Percentiles rank a stretch among this genome's conserved stretches.
Evolutionary conservation across 495 filamentous ascomycete species (phyloP).

Genomic region (Lichenothelia convexa): DNA sequence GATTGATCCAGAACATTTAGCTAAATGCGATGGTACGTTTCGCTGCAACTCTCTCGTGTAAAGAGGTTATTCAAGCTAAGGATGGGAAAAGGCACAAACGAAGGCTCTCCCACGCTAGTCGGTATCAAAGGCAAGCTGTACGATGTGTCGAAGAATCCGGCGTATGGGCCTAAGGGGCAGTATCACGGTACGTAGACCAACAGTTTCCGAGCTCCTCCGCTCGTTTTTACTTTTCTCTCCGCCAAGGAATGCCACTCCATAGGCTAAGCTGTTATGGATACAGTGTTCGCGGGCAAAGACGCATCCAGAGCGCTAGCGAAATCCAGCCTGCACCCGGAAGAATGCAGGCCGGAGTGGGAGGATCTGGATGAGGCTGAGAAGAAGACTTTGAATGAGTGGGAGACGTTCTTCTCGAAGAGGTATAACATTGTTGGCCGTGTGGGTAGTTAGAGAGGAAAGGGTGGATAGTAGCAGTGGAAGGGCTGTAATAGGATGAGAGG

Average conservation of each 20-base stretch:
- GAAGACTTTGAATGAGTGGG: conserved; percentile 72
- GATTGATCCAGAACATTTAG: conserved; percentile 56
- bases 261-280: conserved; percentile 1
- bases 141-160: conserved; percentile 72
- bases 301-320: conserved; percentile 72
- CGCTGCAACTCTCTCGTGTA: not conserved
- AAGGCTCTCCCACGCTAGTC: conserved; percentile 60
- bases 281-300: conserved; percentile 92
- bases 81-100: conserved; percentile 31
- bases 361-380: conserved; percentile 80
- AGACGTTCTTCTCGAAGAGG: conserved; percentile 84
- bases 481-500: too few species aligned
- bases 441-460: too few species aligned
- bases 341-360: conserved; percentile 68
- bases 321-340: conserved; percentile 72
- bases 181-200: conserved; percentile 51
- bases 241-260: too few species aligned
- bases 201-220: not conserved
- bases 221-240: not conserved
- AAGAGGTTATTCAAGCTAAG: conserved; percentile 1
- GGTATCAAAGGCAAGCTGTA: conserved; percentile 95
- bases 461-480: too few species aligned
- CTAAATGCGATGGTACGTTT: conserved; percentile 59
- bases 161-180: conserved; percentile 64
- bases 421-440: conserved; percentile 87